These are phyloP conservation scores for Brassica cretica DNA, from an alignment of 345 rosid species.

Conservation along the genomic window DNA sequence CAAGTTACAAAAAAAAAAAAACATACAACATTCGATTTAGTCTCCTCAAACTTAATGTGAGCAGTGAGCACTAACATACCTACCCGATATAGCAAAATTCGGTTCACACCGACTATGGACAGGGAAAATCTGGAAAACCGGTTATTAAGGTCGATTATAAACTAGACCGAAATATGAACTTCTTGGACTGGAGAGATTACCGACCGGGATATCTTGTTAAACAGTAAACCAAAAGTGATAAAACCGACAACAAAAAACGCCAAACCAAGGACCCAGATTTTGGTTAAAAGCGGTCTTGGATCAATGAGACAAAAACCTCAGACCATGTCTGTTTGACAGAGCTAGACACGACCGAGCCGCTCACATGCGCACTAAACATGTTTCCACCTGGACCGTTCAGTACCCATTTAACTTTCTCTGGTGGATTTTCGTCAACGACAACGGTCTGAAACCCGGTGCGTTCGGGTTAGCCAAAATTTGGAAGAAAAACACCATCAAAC, in stretches of 20 bases:
- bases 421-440: constrained; percentile 38
- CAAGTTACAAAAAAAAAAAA: neutral
- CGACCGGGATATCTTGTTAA: constrained; percentile 1
- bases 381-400: constrained; percentile 48
- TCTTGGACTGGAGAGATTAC: constrained; percentile 5
- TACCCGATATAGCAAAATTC: neutral
- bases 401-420: constrained; percentile 61
- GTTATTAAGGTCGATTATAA: neutral
- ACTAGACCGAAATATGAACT: constrained; percentile 9
- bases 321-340: constrained; percentile 54
- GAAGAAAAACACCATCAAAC: neutral
- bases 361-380: constrained; percentile 44
- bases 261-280: constrained; percentile 1
- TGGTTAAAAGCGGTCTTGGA: constrained; percentile 35
- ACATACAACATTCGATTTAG: neutral
- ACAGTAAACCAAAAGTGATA: constrained; percentile 1
- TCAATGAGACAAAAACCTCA: constrained; percentile 41
- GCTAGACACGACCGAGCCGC: constrained; percentile 45
- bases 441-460: neutral
- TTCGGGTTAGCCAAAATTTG: constrained; percentile 8
- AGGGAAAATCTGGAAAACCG: constrained; percentile 10
- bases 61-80: neutral
- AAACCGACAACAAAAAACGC: neutral
- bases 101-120: constrained; percentile 5
- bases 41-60: neutral